Conservation (phyloP, 495 filamentous ascomycete species). For the Astrothelium macrocarpum region DNA sequence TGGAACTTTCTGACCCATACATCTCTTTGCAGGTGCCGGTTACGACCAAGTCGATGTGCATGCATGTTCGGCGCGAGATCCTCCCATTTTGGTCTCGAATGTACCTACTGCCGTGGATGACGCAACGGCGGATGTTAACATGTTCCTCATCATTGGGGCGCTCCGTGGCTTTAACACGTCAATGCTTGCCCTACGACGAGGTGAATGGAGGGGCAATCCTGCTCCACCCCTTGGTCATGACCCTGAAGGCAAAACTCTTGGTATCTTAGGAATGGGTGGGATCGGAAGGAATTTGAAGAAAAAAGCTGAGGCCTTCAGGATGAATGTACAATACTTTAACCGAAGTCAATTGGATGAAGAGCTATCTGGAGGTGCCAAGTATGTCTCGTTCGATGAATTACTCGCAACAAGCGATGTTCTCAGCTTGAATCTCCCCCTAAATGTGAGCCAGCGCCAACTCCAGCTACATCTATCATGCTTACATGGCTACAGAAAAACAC, state of each 20-base stretch:
- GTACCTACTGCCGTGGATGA: conserved; percentile 72
- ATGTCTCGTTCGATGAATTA: conserved; percentile 60
- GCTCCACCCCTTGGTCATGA: conserved; percentile 47
- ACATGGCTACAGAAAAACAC: conserved; percentile 44
- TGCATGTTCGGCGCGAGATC: conserved; percentile 51
- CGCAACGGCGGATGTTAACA: conserved; percentile 66
- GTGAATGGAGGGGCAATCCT: conserved; percentile 46
- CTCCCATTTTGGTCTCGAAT: conserved; percentile 62
- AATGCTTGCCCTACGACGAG: conserved; percentile 51
- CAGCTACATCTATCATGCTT: not conserved
- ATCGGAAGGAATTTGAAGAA: conserved; percentile 59
- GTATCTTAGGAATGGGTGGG: conserved; percentile 43
- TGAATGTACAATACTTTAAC: conserved; percentile 59
- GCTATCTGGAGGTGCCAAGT: conserved; percentile 49
- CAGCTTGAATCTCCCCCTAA: conserved; percentile 66
- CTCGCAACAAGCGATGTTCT: conserved; percentile 59
- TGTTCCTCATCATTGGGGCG: conserved; percentile 71
- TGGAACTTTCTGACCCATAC: not conserved
- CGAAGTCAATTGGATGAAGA: conserved; percentile 44
- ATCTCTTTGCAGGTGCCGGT: conserved; percentile 47
- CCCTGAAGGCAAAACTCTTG: conserved; percentile 55
- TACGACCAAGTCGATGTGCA: conserved; percentile 73
- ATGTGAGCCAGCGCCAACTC: conserved; percentile 41
- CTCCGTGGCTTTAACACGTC: conserved; percentile 59
- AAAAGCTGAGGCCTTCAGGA: conserved; percentile 58